Base-by-base conservation (phyloP, 768 basidiomycete species). In the Crassisporium funariophilum region DNA sequence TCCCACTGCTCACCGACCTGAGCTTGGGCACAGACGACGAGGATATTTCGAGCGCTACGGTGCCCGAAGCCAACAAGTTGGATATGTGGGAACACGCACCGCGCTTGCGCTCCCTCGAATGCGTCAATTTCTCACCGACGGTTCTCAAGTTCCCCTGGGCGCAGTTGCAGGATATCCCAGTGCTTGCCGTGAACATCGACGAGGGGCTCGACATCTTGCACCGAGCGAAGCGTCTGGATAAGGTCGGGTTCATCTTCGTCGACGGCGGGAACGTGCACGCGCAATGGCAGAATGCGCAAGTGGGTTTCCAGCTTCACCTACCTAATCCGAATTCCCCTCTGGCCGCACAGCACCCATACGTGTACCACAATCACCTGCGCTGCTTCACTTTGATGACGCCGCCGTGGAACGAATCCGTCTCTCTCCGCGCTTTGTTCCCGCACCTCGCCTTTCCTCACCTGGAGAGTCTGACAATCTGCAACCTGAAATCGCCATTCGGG, bases 391-490 rank as follows among this genome's bases (percentile, higher is more conserved):
- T 74, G 41, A 64, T 72, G 52, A 66, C 71, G 9, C 62, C 70
- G 7, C 59, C 62, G 1, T 68, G 63, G 59, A 66, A 69, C 55
- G 64, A 71, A 49, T 41, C 43, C 21, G 59, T 71, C 37, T 69
- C 71, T 29, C 63, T 70, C 19, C 49, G 59, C n/a, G 57, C 58
- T 7, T 61, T 72, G 27, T 72, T 74, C 57, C 62, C 61, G 1
- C 62, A 60, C 33, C 60, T 74, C 35, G 62, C 60, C 34, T 54
- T 68, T 10, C 71, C 72, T 16, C 57, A 58, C 27, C 65, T 74
- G 19, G 61, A 65, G 17, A 62, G 62, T 5, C 68, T 74, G 23
- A 66, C 63, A 13, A 71, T 73, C 38, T 72, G 70, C 52, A 74
- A 73, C 46, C 51, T 73, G 36, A 64, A 61, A 40, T 62, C 64